A percentile compares a stretch with the other conserved stretches of the same genome.
Evolutionary conservation across 306 rosid species (phyloP).

Genomic region (Quercus suber): DNA sequence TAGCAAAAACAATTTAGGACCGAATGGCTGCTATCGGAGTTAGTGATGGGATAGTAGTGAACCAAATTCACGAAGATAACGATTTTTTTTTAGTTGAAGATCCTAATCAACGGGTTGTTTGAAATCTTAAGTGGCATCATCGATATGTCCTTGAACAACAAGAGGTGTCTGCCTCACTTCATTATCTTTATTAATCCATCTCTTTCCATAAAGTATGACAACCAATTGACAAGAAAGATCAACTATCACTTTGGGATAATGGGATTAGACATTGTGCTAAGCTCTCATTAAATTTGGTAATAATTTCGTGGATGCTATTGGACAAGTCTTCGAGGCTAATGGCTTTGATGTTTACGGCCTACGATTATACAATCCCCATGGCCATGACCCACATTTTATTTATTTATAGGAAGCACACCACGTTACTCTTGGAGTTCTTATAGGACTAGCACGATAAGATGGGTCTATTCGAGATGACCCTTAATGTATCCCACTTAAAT

Average conservation of each 20-base stretch:
- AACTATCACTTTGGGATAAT: conserved; percentile 37
- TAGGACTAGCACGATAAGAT: not conserved
- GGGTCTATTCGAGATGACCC: conserved; percentile 29
- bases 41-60: conserved; percentile 22
- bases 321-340: conserved; percentile 16
- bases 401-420: conserved; percentile 41
- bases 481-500: conserved; percentile 27
- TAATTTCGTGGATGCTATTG: conserved; percentile 19
- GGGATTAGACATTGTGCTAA: conserved; percentile 41
- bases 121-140: conserved; percentile 30
- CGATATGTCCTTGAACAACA: conserved; percentile 32
- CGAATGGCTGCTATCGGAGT: not conserved
- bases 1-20: no score
- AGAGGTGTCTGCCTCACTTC: not conserved
- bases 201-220: conserved; percentile 32
- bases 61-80: conserved; percentile 18
- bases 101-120: conserved; percentile 16
- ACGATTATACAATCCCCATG: conserved; percentile 22
- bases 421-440: conserved; percentile 20
- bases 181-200: conserved; percentile 26
- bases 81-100: conserved; percentile 7
- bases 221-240: conserved; percentile 46
- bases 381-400: conserved; percentile 27
- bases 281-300: conserved; percentile 21
- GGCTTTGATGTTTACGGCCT: conserved; percentile 23